These are phyloP conservation scores for Clarireedia monteithiana DNA, from an alignment of 2,329 filamentous ascomycete species.

Conservation along the genomic window DNA sequence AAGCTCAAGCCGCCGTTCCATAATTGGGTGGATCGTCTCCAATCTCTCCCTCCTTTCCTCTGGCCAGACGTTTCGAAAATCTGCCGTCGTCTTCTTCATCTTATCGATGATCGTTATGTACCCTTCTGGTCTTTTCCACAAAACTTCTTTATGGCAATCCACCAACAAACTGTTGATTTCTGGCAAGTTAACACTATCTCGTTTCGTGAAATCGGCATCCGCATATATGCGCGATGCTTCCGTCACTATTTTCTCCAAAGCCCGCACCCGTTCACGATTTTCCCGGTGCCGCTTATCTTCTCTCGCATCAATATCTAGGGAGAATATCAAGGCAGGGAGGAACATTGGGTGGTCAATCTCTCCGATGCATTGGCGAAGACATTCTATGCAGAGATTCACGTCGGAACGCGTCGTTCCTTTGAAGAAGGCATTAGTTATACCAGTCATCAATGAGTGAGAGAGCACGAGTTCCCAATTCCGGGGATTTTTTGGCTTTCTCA, in stretches of 20 bases:
- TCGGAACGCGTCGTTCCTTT: constrained; percentile 55
- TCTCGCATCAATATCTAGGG: constrained; percentile 46
- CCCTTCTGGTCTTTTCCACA: constrained; percentile 57
- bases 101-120: constrained; percentile 47
- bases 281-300: constrained; percentile 53
- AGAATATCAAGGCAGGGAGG: constrained; percentile 52
- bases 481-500: constrained; percentile 55
- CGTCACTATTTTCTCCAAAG: constrained; percentile 54
- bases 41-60: background rate
- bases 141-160: constrained; percentile 55
- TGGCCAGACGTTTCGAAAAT: background rate
- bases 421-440: constrained; percentile 52
- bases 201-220: constrained; percentile 42
- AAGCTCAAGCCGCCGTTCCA: background rate
- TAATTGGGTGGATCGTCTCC: background rate
- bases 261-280: constrained; percentile 53
- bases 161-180: constrained; percentile 54
- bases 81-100: constrained; percentile 35
- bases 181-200: constrained; percentile 47
- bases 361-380: constrained; percentile 43
- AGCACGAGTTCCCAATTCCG: constrained; percentile 59
- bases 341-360: constrained; percentile 52
- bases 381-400: constrained; percentile 41
- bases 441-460: constrained; percentile 46
- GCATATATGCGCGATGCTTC: constrained; percentile 39